Percentiles rank a stretch among this genome's conserved stretches.
Conservation (phyloP, 2,329 filamentous ascomycete genomes). For the Chaetomium globosum region DNA sequence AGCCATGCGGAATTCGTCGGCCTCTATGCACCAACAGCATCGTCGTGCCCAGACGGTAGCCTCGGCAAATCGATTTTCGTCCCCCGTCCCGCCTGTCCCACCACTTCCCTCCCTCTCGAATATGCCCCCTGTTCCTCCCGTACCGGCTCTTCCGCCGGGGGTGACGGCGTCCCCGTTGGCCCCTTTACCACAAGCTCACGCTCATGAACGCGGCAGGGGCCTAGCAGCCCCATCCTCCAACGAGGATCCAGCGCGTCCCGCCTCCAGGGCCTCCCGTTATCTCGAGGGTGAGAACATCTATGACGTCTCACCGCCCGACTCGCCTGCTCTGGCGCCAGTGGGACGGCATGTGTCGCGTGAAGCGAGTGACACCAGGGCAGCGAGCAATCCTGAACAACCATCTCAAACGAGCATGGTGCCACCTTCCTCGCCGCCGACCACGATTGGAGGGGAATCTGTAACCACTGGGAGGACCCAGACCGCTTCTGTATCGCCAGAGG, state of each 20-base stretch:
- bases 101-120: slow-evolving; percentile 34
- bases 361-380: slow-evolving; percentile 27
- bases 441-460: slow-evolving; percentile 4
- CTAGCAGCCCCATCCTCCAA: slow-evolving; percentile 35
- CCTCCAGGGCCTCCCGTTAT: slow-evolving; percentile 33
- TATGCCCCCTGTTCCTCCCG: slow-evolving; percentile 31
- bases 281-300: slow-evolving; percentile 49
- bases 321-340: slow-evolving; percentile 40
- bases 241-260: slow-evolving; percentile 24
- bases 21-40: slow-evolving; percentile 30
- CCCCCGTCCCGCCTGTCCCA: slow-evolving; percentile 32
- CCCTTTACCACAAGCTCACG: slow-evolving; percentile 14
- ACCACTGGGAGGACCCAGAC: slow-evolving; percentile 13
- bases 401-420: slow-evolving; percentile 17
- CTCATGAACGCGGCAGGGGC: slow-evolving; percentile 44
- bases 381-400: slow-evolving; percentile 26
- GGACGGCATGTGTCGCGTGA: slow-evolving; percentile 25
- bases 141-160: slow-evolving; percentile 36
- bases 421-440: slow-evolving; percentile 26
- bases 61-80: slow-evolving; percentile 27
- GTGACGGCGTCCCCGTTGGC: slow-evolving; percentile 32
- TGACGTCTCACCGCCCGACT: slow-evolving; percentile 52
- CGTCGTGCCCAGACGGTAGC: slow-evolving; percentile 29
- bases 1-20: slow-evolving; percentile 26
- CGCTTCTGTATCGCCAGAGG: slow-evolving; percentile 27